A percentile compares a stretch with the other conserved stretches of the same genome.
Evolutionary conservation across 176 grass and related monocot species (phyloP).

Genomic region (Aegilops speltoides): DNA sequence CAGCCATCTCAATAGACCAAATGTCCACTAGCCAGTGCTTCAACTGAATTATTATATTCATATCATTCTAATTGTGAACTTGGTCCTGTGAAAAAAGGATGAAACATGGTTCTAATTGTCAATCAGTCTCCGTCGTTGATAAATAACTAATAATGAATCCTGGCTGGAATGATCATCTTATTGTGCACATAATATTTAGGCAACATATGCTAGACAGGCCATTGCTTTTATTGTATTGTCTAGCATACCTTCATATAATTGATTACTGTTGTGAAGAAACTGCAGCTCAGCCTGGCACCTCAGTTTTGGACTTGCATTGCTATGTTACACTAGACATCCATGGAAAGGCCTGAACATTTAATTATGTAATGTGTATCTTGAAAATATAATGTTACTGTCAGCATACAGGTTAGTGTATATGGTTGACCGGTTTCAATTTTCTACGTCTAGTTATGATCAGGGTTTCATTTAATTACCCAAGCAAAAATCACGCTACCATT

Average conservation of each 20-base stretch:
- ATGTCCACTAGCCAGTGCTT: background rate
- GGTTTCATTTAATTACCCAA: background rate
- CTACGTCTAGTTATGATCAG: background rate
- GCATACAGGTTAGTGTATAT: background rate
- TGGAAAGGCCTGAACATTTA: background rate
- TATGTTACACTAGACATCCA: background rate
- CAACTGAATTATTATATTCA: background rate
- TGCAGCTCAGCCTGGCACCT: background rate
- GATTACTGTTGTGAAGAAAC: background rate
- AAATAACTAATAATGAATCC: background rate
- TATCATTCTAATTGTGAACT: background rate
- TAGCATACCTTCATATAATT: background rate
- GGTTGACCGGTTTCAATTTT: background rate
- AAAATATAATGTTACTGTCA: background rate
- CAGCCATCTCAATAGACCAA: constrained; percentile 2
- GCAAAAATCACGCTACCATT: background rate
- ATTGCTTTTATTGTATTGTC: background rate
- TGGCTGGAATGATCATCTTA: background rate
- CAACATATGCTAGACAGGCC: background rate
- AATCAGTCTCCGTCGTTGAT: background rate
- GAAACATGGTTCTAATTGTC: background rate
- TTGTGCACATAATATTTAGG: background rate
- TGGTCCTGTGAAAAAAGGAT: background rate
- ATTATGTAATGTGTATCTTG: background rate
- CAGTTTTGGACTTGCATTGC: background rate